Percentiles rank a stretch among this genome's conserved stretches.
Conservation (phyloP, 139 green algal species). For the Marvania coccoides region DNA sequence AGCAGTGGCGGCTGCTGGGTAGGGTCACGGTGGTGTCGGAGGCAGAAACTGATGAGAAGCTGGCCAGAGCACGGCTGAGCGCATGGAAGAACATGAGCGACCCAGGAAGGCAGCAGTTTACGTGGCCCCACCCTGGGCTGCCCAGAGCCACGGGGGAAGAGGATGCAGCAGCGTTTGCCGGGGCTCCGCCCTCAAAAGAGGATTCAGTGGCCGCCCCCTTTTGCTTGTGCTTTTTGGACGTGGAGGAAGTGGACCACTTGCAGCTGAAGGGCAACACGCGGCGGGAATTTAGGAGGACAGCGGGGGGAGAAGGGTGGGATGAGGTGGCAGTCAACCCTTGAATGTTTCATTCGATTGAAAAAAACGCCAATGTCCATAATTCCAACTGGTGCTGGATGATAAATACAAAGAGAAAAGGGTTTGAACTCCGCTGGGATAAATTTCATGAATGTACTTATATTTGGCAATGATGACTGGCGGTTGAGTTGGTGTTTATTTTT, state of each 20-base stretch:
- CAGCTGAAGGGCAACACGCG: slow-evolving; percentile 17
- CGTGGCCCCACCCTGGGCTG: slow-evolving; percentile 18
- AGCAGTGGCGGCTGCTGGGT: slow-evolving; percentile 63
- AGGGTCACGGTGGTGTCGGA: slow-evolving; percentile 36
- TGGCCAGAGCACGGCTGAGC: slow-evolving; percentile 7
- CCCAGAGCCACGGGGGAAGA: slow-evolving; percentile 1
- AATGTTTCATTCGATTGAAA: neutral
- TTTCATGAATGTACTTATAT: too few species aligned
- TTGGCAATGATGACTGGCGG: too few species aligned
- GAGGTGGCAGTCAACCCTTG: neutral
- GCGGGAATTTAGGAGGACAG: neutral
- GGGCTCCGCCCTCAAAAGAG: neutral
- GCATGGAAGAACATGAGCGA: slow-evolving; percentile 31
- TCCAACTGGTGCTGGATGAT: too few species aligned
- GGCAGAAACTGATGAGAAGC: slow-evolving; percentile 11
- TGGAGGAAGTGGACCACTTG: slow-evolving; percentile 23
- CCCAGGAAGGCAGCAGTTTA: slow-evolving; percentile 30
- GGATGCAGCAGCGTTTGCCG: slow-evolving; percentile 1
- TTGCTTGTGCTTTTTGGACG: slow-evolving; percentile 24
- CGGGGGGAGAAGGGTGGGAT: neutral
- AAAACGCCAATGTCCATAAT: neutral
- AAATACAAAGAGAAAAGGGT: too few species aligned
- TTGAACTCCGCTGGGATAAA: too few species aligned
- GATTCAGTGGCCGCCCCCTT: slow-evolving; percentile 30
- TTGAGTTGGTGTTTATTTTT: too few species aligned